phyloP scores from a whole-genome alignment of 2,329 filamentous ascomycete genomes.

The Neofusicoccum cordaticola region DNA sequence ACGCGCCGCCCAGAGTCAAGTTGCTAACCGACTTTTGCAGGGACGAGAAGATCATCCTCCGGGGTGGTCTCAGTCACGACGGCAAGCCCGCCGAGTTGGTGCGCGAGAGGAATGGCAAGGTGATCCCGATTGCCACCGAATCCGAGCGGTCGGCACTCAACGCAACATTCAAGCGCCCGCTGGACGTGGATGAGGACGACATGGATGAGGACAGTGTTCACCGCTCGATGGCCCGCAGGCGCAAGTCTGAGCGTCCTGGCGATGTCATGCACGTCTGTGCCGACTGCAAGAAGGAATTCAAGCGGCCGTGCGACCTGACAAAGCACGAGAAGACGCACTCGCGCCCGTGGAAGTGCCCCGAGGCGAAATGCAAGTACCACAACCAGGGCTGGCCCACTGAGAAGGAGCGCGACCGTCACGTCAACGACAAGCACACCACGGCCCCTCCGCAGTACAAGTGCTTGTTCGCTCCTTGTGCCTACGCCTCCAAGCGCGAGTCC shows the following conservation, averaged over 20 bases:
- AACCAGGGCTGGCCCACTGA: constrained; percentile 92
- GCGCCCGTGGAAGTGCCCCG: constrained; percentile 89
- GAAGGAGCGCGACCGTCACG: constrained; percentile 93
- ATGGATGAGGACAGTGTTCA: constrained; percentile 79
- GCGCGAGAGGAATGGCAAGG: constrained; percentile 74
- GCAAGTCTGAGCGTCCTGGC: constrained; percentile 86
- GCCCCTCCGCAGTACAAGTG: constrained; percentile 81
- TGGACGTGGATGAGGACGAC: constrained; percentile 54
- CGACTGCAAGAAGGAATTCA: constrained; percentile 80
- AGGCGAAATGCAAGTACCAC: constrained; percentile 82
- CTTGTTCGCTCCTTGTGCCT: constrained; percentile 77
- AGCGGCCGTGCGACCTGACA: constrained; percentile 92
- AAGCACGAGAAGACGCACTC: constrained; percentile 99
- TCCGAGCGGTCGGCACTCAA: constrained; percentile 43
- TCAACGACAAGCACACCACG: constrained; percentile 91
- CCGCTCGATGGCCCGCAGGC: constrained; percentile 91
- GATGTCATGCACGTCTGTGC: constrained; percentile 79
- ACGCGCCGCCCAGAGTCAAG: constrained; percentile 6
- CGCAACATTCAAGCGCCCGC: constrained; percentile 50
- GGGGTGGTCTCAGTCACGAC: constrained; percentile 77
- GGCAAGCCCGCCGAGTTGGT: constrained; percentile 82
- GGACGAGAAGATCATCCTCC: constrained; percentile 72
- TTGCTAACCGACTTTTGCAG: constrained; percentile 35
- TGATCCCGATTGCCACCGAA: constrained; percentile 65
- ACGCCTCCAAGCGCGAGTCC: constrained; percentile 91